Evolutionary conservation across 805 yeast genomes (phyloP).

Genomic region (Priceomyces melissophilus): DNA sequence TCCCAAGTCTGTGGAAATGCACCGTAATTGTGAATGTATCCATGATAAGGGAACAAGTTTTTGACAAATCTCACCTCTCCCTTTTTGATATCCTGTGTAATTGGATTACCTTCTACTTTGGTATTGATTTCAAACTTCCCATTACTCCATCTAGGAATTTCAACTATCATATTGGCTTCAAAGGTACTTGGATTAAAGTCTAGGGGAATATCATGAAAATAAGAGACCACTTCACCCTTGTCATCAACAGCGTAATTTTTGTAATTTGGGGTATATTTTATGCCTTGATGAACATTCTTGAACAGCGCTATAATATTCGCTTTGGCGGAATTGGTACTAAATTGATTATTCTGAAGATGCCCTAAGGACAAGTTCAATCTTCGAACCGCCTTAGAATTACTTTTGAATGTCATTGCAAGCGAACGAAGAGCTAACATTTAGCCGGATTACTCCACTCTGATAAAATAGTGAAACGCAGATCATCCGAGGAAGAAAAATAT

Average conservation of each 20-base stretch:
- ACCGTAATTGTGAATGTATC: slow-evolving; percentile 85
- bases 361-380: slow-evolving; percentile 11
- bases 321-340: slow-evolving; percentile 3
- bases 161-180: slow-evolving; percentile 46
- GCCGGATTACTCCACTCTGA: too few species aligned
- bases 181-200: slow-evolving; percentile 35
- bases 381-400: background rate
- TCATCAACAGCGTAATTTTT: slow-evolving; percentile 43
- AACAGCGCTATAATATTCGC: background rate
- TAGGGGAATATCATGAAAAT: slow-evolving; percentile 71
- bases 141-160: slow-evolving; percentile 66
- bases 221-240: slow-evolving; percentile 52
- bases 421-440: background rate
- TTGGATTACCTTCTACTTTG: slow-evolving; percentile 62
- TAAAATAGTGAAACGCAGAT: background rate
- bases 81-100: slow-evolving; percentile 73
- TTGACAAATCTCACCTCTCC: slow-evolving; percentile 73
- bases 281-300: slow-evolving; percentile 20
- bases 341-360: slow-evolving; percentile 8
- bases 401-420: too few species aligned
- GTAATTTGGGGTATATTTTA: slow-evolving; percentile 33
- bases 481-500: background rate
- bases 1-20: slow-evolving; percentile 97
- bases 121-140: slow-evolving; percentile 78
- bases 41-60: slow-evolving; percentile 78